phyloP scores from a whole-genome alignment of 805 yeast genomes.

The Monosporozyma solicola region DNA sequence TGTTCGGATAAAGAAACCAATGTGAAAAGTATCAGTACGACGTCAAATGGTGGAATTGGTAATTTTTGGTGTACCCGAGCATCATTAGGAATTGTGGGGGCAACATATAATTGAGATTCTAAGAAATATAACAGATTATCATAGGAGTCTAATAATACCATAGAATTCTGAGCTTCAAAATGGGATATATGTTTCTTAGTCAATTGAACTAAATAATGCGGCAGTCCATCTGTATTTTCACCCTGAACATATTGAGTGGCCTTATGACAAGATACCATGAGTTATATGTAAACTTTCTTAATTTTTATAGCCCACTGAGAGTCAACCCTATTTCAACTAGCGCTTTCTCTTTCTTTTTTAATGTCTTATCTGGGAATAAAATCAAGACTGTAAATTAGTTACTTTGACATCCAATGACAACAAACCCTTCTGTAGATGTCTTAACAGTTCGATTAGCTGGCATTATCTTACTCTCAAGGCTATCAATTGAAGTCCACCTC shows the following conservation, averaged over 20 bases:
- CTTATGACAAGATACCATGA: conserved; percentile 1
- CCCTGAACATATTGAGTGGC: background rate
- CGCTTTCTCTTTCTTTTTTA: background rate
- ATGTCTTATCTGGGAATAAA: background rate
- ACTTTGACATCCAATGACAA: too few species aligned
- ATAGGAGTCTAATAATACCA: conserved; percentile 28
- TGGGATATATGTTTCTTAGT: conserved; percentile 12
- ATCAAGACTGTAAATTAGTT: background rate
- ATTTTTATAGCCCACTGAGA: too few species aligned
- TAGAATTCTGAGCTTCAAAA: conserved; percentile 25
- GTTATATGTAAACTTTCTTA: background rate
- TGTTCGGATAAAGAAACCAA: conserved; percentile 29
- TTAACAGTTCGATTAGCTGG: too few species aligned
- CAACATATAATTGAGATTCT: conserved; percentile 20
- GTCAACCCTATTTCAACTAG: background rate
- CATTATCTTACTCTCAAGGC: too few species aligned
- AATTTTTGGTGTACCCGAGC: background rate
- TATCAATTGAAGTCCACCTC: too few species aligned
- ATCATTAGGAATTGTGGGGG: background rate
- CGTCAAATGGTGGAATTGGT: conserved; percentile 29
- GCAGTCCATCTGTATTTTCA: background rate
- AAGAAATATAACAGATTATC: conserved; percentile 31
- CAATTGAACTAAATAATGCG: conserved; percentile 24
- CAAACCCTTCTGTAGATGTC: too few species aligned
- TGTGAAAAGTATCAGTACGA: conserved; percentile 31